These are phyloP conservation scores for Diplodia seriata DNA, from an alignment of 2,329 filamentous ascomycete species.

Conservation along the genomic window DNA sequence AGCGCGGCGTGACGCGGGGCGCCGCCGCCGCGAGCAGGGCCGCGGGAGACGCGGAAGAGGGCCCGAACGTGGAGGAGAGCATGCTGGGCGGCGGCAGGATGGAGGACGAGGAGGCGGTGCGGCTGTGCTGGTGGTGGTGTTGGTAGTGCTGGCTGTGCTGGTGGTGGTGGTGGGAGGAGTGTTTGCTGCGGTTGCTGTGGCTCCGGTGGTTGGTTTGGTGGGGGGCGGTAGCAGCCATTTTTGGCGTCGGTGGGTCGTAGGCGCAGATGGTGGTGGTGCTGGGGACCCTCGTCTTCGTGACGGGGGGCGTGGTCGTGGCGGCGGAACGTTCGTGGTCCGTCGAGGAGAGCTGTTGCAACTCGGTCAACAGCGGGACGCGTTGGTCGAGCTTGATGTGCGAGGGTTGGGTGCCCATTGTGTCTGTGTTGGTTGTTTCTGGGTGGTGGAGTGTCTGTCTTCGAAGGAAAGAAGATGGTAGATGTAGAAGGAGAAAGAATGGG, in stretches of 20 bases:
- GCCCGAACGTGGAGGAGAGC: neutral
- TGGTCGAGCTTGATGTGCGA: neutral
- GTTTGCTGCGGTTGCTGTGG: neutral
- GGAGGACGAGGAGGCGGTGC: too few relatives aligned
- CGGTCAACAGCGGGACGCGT: slow-evolving; percentile 17
- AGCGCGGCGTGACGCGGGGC: too few relatives aligned
- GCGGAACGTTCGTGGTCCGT: neutral
- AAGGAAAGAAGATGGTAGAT: neutral
- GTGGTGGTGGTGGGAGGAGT: neutral
- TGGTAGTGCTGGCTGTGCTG: neutral
- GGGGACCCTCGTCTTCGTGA: neutral
- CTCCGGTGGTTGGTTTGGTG: too few relatives aligned
- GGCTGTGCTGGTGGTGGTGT: neutral
- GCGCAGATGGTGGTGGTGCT: neutral
- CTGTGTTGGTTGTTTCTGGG: neutral
- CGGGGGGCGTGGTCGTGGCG: neutral
- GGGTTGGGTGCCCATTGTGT: slow-evolving; percentile 6
- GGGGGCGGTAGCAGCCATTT: too few relatives aligned
- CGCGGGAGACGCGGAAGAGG: neutral
- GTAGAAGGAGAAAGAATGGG: neutral
- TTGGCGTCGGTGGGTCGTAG: neutral
- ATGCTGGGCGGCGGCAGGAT: neutral
- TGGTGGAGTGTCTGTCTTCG: neutral
- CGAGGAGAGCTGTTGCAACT: slow-evolving; percentile 14
- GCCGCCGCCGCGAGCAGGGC: neutral